These are phyloP conservation scores for Cyathus striatus DNA, from an alignment of 768 basidiomycete genomes.

Conservation along the genomic window DNA sequence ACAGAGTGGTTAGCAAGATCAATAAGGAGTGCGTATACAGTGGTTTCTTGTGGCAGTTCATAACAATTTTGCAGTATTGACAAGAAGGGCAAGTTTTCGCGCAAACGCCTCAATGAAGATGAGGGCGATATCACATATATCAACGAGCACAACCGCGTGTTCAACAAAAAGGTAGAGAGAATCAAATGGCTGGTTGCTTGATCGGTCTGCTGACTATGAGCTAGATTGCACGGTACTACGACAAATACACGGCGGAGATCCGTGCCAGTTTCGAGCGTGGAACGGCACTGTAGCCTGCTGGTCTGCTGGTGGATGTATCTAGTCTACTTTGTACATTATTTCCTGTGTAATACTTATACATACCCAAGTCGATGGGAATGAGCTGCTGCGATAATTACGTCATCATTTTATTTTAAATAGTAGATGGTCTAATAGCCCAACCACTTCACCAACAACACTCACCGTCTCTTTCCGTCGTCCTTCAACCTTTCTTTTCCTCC, in stretches of 20 bases:
- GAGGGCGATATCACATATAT: slow-evolving; percentile 98
- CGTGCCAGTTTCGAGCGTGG: slow-evolving; percentile 97
- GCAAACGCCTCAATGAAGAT: slow-evolving; percentile 86
- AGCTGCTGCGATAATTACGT: too few relatives aligned
- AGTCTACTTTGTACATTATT: too few relatives aligned
- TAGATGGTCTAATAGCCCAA: too few relatives aligned
- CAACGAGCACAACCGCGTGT: slow-evolving; percentile 96
- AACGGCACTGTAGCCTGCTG: slow-evolving; percentile 69
- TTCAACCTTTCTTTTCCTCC: too few relatives aligned
- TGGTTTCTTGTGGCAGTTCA: too few relatives aligned
- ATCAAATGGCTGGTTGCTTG: neutral
- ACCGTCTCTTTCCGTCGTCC: too few relatives aligned
- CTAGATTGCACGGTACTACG: slow-evolving; percentile 91
- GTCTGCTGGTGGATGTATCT: too few relatives aligned
- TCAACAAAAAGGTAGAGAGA: slow-evolving; percentile 85
- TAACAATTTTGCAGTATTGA: too few relatives aligned
- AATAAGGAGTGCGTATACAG: slow-evolving; percentile 90
- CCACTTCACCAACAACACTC: too few relatives aligned
- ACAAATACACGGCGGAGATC: slow-evolving; percentile 96
- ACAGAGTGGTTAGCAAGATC: slow-evolving; percentile 85
- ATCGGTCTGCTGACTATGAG: neutral
- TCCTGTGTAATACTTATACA: too few relatives aligned
- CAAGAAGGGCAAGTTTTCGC: slow-evolving; percentile 85
- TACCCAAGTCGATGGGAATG: too few relatives aligned
- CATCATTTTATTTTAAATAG: too few relatives aligned